Evolutionary conservation across 139 green algal species (phyloP).

Genomic region (Pseudopediastrum boryanum): DNA sequence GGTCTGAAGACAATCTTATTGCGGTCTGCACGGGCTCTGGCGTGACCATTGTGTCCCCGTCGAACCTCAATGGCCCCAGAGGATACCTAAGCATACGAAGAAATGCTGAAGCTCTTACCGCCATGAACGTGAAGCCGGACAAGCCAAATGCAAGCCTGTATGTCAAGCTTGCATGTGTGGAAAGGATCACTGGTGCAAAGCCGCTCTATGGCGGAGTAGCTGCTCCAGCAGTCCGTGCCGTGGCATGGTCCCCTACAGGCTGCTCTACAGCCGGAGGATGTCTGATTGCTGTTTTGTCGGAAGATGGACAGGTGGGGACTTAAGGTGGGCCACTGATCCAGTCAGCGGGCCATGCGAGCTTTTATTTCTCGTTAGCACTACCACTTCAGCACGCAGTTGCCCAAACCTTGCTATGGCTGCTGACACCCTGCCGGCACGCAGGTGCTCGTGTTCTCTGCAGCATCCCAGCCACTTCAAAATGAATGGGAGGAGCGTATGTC

Average conservation of each 20-base stretch:
- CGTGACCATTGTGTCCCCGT: conserved; percentile 44
- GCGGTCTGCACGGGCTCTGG: conserved; percentile 43
- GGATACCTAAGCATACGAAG: conserved; percentile 30
- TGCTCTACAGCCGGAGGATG: conserved; percentile 32
- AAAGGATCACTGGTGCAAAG: conserved; percentile 8
- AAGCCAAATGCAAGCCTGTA: conserved; percentile 24
- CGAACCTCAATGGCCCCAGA: conserved; percentile 43
- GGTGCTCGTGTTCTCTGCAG: too few relatives aligned
- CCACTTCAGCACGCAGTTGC: neutral
- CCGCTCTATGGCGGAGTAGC: neutral
- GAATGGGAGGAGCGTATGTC: neutral
- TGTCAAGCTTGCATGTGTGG: conserved; percentile 30
- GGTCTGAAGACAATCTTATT: conserved; percentile 61
- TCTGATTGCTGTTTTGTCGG: conserved; percentile 43
- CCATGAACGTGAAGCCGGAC: conserved; percentile 17
- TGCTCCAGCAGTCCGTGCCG: conserved; percentile 20
- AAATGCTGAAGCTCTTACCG: neutral
- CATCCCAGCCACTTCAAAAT: neutral
- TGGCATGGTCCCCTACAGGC: conserved; percentile 47
- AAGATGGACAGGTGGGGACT: conserved; percentile 39
- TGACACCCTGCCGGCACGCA: too few relatives aligned
- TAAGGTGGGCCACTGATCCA: too few relatives aligned
- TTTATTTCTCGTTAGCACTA: neutral
- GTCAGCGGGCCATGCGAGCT: neutral
- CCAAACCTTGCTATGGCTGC: neutral